Conservation (phyloP, 2,329 filamentous ascomycete genomes). For the Cladosporium velox region DNA sequence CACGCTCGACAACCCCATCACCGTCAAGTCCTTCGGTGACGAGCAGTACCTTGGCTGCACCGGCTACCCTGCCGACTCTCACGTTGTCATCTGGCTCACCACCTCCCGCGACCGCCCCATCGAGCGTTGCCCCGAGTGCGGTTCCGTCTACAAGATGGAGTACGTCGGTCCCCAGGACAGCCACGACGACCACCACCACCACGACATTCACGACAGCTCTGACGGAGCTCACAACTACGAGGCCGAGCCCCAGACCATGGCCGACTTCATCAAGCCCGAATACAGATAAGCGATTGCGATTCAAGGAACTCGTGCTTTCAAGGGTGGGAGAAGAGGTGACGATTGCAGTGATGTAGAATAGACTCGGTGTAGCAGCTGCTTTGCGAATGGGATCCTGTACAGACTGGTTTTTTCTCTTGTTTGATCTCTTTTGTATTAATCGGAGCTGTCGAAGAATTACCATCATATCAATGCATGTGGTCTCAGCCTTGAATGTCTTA, state of each 20-base stretch:
- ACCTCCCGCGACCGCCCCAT: conserved; percentile 85
- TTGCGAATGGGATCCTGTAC: conserved; percentile 21
- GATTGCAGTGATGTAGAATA: conserved; percentile 20
- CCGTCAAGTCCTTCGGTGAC: conserved; percentile 86
- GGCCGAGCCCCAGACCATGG: conserved; percentile 89
- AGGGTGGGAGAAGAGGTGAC: neutral
- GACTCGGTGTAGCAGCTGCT: conserved; percentile 13
- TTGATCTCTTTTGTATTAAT: conserved; percentile 16
- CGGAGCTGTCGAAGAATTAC: neutral
- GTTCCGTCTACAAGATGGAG: conserved; percentile 96
- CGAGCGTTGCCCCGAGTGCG: conserved; percentile 96
- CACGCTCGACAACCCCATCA: conserved; percentile 85
- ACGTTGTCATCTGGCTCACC: conserved; percentile 86
- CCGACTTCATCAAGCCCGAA: conserved; percentile 91
- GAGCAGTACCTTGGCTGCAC: conserved; percentile 98
- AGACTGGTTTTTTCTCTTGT: conserved; percentile 9
- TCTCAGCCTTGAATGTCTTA: neutral
- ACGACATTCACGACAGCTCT: conserved; percentile 55
- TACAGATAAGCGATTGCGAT: conserved; percentile 66
- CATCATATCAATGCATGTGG: neutral
- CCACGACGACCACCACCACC: conserved; percentile 54
- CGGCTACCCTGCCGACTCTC: conserved; percentile 87
- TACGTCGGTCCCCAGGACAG: conserved; percentile 85
- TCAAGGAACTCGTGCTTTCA: neutral
- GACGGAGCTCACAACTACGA: conserved; percentile 59